Base-by-base conservation (phyloP, 768 basidiomycete species). In the Clavaria fumosa region DNA sequence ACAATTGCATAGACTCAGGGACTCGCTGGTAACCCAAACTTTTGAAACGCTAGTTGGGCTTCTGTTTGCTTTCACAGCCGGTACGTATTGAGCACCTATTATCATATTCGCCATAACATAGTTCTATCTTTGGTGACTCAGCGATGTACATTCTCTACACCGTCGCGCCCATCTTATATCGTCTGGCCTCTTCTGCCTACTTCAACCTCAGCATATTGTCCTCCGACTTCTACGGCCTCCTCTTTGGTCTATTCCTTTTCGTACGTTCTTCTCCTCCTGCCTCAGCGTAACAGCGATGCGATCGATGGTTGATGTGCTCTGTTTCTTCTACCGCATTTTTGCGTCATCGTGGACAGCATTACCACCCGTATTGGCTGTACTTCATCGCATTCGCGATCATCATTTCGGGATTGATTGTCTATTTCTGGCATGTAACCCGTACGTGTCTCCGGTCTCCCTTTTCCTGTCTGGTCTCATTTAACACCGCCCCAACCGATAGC, bases 71-170 rank as follows among this genome's bases (percentile, higher is more conserved):
- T 64, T 56, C 31, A 63, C 56, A 20, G 50, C 48, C 32, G 51
- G 66, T 64, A 44, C 7, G 55, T 52, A 5, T 19, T 7, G 4
- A 23, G 37, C 23, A 14, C 35, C 23, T 23, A 33, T n/a, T n/a
- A n/a, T n/a, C n/a, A n/a, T n/a, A n/a, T n/a, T n/a, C n/a, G n/a
- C n/a, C n/a, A n/a, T n/a, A n/a, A n/a, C n/a, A n/a, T n/a, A n/a
- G n/a, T n/a, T n/a, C n/a, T n/a, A n/a, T n/a, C n/a, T n/a, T n/a
- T 23, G 11, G 17, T 20, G 47, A 61, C 15, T 52, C 59, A 69
- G 83, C 86, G 1, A 79, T 89, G 85, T 62, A 82, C 40, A 76
- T 85, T 44, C 54, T 90, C 36, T 90, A 90, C 51, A 88, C 84
- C 24, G 70, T 80, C 32, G 81, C 86, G 3, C 85, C 85, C n/a